phyloP scores from a whole-genome alignment of 108 stramenopile species.

The Discostella pseudostelligera region DNA sequence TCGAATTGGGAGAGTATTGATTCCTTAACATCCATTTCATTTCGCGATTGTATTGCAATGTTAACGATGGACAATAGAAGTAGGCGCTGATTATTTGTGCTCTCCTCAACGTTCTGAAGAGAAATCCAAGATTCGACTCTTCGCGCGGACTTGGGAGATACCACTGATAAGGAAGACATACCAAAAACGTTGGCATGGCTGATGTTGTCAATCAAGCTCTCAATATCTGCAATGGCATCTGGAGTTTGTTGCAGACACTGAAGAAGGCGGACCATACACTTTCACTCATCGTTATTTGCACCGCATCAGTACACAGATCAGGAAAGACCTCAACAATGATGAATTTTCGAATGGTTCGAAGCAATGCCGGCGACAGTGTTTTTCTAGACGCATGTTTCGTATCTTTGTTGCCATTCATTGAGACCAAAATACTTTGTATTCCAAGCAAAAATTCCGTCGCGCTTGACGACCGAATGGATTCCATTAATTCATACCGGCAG shows the following conservation, averaged over 20 bases:
- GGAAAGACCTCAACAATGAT: conserved; percentile 42
- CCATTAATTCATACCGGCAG: conserved; percentile 20
- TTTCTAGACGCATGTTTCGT: conserved; percentile 24
- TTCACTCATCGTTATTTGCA: conserved; percentile 8
- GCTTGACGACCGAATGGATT: conserved; percentile 2
- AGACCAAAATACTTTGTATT: conserved; percentile 21
- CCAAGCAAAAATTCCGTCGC: conserved; percentile 29
- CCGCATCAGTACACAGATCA: conserved; percentile 39
- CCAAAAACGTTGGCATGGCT: conserved; percentile 20
- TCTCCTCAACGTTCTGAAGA: conserved; percentile 5
- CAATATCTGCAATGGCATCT: conserved; percentile 10
- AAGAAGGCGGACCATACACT: conserved; percentile 22
- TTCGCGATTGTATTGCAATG: conserved; percentile 18
- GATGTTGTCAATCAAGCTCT: conserved; percentile 10
- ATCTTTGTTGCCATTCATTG: conserved; percentile 15
- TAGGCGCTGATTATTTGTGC: not conserved
- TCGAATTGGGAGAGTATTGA: conserved; percentile 27
- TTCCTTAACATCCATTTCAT: conserved; percentile 28
- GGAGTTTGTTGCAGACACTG: conserved; percentile 22
- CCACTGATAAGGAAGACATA: conserved; percentile 13
- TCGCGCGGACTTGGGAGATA: conserved; percentile 17
- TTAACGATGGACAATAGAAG: conserved; percentile 20
- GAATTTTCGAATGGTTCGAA: conserved; percentile 46
- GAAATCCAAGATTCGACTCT: conserved; percentile 34
- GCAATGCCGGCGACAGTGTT: conserved; percentile 49